Evolutionary conservation across 192 early-diverging fungal species (phyloP).

Genomic region (Podila horticola): DNA sequence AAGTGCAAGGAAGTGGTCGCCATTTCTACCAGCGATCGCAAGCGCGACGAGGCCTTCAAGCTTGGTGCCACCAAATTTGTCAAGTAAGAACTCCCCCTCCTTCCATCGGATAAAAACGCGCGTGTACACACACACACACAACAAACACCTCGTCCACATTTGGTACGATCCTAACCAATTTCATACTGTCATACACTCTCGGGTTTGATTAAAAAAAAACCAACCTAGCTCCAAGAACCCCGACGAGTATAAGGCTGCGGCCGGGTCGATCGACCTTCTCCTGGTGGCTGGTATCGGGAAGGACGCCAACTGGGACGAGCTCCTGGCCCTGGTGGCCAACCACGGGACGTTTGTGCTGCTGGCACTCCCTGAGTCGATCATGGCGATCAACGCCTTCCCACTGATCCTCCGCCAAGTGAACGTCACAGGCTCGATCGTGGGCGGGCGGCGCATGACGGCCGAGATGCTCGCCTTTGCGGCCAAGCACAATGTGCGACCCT

Average conservation of each 20-base stretch:
- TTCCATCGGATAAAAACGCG: too few species aligned
- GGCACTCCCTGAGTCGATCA: conserved; percentile 67
- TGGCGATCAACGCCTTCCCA: conserved; percentile 54
- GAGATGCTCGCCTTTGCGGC: conserved; percentile 78
- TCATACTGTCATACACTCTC: too few species aligned
- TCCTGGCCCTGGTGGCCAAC: conserved; percentile 60
- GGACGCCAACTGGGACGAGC: conserved; percentile 57
- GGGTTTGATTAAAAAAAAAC: too few species aligned
- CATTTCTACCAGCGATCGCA: conserved; percentile 63
- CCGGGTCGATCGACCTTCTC: conserved; percentile 39
- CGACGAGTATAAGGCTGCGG: conserved; percentile 26
- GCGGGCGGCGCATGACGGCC: conserved; percentile 62
- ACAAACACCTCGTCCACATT: too few species aligned
- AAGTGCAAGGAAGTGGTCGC: conserved; percentile 63
- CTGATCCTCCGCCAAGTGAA: conserved; percentile 61
- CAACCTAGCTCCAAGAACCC: conserved; percentile 28
- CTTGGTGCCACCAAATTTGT: conserved; percentile 71
- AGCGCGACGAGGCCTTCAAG: conserved; percentile 62
- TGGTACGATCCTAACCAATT: too few species aligned
- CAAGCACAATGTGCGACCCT: conserved; percentile 69
- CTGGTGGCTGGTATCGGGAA: conserved; percentile 39
- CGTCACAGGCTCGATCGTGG: conserved; percentile 76
- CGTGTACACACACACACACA: too few species aligned
- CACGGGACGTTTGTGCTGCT: conserved; percentile 75
- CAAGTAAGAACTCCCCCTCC: background rate